Percentiles rank a stretch among this genome's conserved stretches.
phyloP scores from a whole-genome alignment of 2,329 filamentous ascomycete species.

The Colletotrichum endophyticum region DNA sequence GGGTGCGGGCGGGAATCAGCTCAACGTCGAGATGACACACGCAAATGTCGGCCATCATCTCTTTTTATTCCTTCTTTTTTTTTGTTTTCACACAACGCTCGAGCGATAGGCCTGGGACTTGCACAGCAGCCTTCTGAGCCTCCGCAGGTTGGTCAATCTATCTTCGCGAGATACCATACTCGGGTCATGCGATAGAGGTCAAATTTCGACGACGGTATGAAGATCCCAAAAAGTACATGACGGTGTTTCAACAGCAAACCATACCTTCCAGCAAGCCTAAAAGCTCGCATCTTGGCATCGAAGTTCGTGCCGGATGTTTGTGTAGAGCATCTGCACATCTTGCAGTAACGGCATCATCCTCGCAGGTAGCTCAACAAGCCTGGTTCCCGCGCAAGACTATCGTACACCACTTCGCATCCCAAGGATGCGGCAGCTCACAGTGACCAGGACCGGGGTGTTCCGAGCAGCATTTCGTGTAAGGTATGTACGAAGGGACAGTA shows the following conservation, averaged over 20 bases:
- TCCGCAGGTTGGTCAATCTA: not conserved
- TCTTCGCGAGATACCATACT: not conserved
- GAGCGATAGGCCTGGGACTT: not conserved
- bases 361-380: not conserved
- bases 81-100: not conserved
- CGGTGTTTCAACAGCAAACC: not conserved
- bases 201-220: not conserved
- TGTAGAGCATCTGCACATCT: not conserved
- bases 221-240: not conserved
- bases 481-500: not conserved
- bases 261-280: not conserved
- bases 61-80: not conserved
- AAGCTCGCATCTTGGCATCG: not conserved
- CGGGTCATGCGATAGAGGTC: not conserved
- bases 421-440: not conserved
- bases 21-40: not conserved
- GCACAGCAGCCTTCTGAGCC: not conserved
- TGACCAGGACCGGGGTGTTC: not conserved
- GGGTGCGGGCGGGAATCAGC: not conserved
- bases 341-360: not conserved
- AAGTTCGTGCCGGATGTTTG: not conserved
- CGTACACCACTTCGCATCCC: not conserved
- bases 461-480: not conserved
- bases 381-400: not conserved
- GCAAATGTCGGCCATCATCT: not conserved